Evolutionary conservation across 1,284 basidiomycete species (phyloP).

Genomic region (Sporisorium sorghi): DNA sequence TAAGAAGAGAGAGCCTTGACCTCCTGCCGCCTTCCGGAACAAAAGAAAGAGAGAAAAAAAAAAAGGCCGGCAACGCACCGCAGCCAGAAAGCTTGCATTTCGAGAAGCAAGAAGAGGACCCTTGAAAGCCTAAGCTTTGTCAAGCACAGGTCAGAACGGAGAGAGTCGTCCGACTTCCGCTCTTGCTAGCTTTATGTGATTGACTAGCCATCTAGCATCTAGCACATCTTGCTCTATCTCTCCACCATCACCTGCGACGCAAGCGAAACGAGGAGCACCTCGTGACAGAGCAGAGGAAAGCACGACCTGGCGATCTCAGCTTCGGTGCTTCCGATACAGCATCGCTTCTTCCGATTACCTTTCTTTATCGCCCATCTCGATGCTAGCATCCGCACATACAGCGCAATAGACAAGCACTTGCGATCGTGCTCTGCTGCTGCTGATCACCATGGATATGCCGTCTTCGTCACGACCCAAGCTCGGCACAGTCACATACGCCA

Average conservation of each 20-base stretch:
- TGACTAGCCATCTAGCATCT: background rate
- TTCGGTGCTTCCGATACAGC: constrained; percentile 13
- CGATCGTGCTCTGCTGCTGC: background rate
- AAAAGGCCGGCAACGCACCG: background rate
- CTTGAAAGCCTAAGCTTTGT: background rate
- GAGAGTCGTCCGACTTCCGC: background rate
- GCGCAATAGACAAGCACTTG: background rate
- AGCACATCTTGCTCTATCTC: background rate
- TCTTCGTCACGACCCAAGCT: constrained; percentile 29
- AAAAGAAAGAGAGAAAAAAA: background rate
- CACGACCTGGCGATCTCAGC: background rate
- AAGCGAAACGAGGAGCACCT: background rate
- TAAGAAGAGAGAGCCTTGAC: background rate
- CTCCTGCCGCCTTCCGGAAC: too few species aligned
- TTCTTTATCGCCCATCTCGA: background rate
- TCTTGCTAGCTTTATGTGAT: background rate
- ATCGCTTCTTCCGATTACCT: background rate
- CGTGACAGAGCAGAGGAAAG: background rate
- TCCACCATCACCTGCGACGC: background rate
- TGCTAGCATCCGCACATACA: background rate
- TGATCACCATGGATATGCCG: constrained; percentile 23
- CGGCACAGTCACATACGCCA: constrained; percentile 32
- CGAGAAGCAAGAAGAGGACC: background rate
- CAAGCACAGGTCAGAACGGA: background rate
- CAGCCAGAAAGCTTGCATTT: background rate